These are phyloP conservation scores for Raffaelea ambrosiae DNA, from an alignment of 2,329 filamentous ascomycete species.

Conservation along the genomic window DNA sequence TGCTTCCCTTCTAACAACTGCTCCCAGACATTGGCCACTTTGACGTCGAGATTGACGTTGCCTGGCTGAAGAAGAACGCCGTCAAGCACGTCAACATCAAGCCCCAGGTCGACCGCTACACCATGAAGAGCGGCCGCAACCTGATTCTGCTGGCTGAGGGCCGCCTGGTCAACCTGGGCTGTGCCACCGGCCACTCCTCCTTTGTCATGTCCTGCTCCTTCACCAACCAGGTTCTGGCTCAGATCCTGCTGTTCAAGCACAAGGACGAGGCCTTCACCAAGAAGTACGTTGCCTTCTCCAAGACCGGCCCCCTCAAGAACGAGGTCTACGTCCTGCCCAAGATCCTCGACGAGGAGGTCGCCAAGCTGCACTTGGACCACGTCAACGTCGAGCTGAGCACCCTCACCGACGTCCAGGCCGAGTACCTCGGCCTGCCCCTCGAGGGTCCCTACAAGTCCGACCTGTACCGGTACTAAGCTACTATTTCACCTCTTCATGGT, in stretches of 20 bases:
- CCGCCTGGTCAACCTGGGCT: conserved; percentile 98
- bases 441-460: conserved; percentile 97
- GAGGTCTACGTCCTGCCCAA: conserved; percentile 97
- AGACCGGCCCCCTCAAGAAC: conserved; percentile 79
- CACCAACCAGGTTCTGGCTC: conserved; percentile 99
- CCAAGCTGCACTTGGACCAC: conserved; percentile 84
- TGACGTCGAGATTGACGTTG: conserved; percentile 99
- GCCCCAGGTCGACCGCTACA: conserved; percentile 97
- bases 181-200: conserved; percentile 96
- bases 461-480: conserved; percentile 49
- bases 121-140: conserved; percentile 87
- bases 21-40: conserved; percentile 92
- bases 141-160: conserved; percentile 98
- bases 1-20: too few relatives aligned
- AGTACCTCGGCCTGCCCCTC: conserved; percentile 80
- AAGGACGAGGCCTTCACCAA: conserved; percentile 76
- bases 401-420: conserved; percentile 78
- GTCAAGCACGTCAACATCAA: conserved; percentile 96
- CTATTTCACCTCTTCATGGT: neutral
- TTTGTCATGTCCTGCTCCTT: conserved; percentile 99
- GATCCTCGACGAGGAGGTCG: conserved; percentile 98
- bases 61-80: conserved; percentile 97
- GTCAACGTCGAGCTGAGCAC: conserved; percentile 89
- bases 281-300: conserved; percentile 96
- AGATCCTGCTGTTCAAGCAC: conserved; percentile 97